A percentile compares a stretch with the other conserved stretches of the same genome.
These are phyloP conservation scores for Didymella pinodella DNA, from an alignment of 2,329 filamentous ascomycete genomes.

Conservation along the genomic window DNA sequence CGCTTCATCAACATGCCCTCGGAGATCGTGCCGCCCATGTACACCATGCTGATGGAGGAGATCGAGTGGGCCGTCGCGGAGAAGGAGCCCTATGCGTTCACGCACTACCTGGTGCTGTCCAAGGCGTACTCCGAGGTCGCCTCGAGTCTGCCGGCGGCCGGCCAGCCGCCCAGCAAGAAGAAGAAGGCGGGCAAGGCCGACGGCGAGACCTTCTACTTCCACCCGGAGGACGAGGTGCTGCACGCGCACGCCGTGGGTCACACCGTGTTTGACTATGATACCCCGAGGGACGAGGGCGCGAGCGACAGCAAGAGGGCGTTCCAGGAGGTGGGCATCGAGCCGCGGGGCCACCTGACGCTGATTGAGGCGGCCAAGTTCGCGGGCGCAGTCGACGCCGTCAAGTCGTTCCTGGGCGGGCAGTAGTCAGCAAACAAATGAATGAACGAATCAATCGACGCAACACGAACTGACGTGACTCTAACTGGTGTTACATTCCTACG, in stretches of 20 bases:
- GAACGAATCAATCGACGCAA: neutral
- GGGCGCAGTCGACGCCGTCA: conserved; percentile 76
- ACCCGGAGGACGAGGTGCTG: conserved; percentile 92
- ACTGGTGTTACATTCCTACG: conserved; percentile 50
- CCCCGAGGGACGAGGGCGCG: conserved; percentile 76
- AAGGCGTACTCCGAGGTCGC: conserved; percentile 92
- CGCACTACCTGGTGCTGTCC: conserved; percentile 89
- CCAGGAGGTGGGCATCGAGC: conserved; percentile 88
- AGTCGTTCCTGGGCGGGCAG: conserved; percentile 69
- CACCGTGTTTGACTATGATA: conserved; percentile 79
- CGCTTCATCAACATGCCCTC: conserved; percentile 96
- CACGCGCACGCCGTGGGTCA: conserved; percentile 75
- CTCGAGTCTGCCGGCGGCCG: conserved; percentile 71
- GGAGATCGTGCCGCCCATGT: conserved; percentile 91
- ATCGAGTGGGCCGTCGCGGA: conserved; percentile 87
- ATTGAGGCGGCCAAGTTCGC: conserved; percentile 82
- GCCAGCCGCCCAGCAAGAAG: conserved; percentile 55
- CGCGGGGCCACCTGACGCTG: conserved; percentile 83
- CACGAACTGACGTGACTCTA: conserved; percentile 32
- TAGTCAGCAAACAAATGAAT: conserved; percentile 6
- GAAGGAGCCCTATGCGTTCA: conserved; percentile 90
- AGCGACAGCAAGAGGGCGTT: conserved; percentile 95
- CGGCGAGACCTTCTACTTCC: conserved; percentile 82
- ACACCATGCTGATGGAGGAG: conserved; percentile 92
- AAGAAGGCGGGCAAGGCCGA: conserved; percentile 47